phyloP scores from a whole-genome alignment of 1,139 yeast genomes.

The Keqinozyma sinolaborantium region DNA sequence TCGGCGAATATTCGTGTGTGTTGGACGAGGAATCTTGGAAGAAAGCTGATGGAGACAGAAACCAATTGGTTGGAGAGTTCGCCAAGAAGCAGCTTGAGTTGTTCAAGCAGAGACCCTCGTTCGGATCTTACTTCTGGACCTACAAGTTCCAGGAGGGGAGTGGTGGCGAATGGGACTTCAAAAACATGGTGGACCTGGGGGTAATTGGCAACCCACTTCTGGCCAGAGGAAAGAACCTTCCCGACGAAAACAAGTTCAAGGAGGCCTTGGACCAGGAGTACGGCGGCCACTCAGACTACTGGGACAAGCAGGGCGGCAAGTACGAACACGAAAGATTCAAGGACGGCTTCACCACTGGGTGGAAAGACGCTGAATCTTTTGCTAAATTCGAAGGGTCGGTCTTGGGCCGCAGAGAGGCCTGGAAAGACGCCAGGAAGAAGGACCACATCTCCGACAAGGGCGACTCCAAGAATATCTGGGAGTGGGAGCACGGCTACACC shows the following conservation, averaged over 20 bases:
- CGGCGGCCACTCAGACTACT: slow-evolving; percentile 56
- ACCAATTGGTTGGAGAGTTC: slow-evolving; percentile 31
- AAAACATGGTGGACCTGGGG: slow-evolving; percentile 70
- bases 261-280: slow-evolving; percentile 35
- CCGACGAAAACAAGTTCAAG: slow-evolving; percentile 43
- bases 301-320: slow-evolving; percentile 58
- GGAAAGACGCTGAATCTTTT: slow-evolving; percentile 69
- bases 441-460: slow-evolving; percentile 63
- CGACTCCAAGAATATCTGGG: slow-evolving; percentile 63
- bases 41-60: slow-evolving; percentile 41
- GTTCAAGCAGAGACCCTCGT: slow-evolving; percentile 50
- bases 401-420: slow-evolving; percentile 69
- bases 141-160: slow-evolving; percentile 81
- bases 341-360: slow-evolving; percentile 73
- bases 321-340: slow-evolving; percentile 80
- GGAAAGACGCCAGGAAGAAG: slow-evolving; percentile 48
- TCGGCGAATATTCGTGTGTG: slow-evolving; percentile 92
- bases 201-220: slow-evolving; percentile 36
- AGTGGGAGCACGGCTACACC: slow-evolving; percentile 82
- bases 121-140: slow-evolving; percentile 90
- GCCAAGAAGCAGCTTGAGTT: slow-evolving; percentile 41
- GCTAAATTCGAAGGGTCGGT: slow-evolving; percentile 65
- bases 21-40: slow-evolving; percentile 75
- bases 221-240: slow-evolving; percentile 22
- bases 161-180: slow-evolving; percentile 96